A percentile compares a stretch with the other conserved stretches of the same genome.
These are phyloP conservation scores for Gossypium australe DNA, from an alignment of 345 rosid species.

Conservation along the genomic window DNA sequence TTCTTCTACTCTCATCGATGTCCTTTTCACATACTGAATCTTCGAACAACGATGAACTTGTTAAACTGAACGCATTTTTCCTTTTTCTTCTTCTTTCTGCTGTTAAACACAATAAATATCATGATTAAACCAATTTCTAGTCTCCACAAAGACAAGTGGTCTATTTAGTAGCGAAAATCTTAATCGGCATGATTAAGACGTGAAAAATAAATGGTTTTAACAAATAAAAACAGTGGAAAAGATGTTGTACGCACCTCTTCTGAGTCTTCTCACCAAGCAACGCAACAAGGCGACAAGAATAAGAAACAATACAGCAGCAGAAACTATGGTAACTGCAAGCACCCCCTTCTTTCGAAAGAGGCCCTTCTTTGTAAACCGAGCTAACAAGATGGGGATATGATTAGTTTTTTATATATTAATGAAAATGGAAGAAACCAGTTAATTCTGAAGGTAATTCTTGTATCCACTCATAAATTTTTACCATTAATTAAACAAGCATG, in stretches of 20 bases:
- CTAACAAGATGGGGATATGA: conserved; percentile 16
- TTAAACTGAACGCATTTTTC: conserved; percentile 9
- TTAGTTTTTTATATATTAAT: not conserved
- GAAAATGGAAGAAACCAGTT: not conserved
- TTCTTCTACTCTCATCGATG: conserved; percentile 26
- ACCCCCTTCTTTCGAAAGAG: conserved; percentile 24
- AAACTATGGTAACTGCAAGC: conserved; percentile 15
- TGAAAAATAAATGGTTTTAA: not conserved
- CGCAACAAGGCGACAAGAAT: not conserved
- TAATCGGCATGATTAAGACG: not conserved
- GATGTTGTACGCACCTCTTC: conserved; percentile 22
- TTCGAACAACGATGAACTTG: conserved; percentile 22
- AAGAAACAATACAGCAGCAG: conserved; percentile 17
- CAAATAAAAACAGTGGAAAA: conserved; percentile 1
- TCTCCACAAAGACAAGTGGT: not conserved
- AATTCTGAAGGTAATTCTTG: not conserved
- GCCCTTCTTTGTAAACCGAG: conserved; percentile 23
- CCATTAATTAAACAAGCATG: not conserved
- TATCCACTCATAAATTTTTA: not conserved
- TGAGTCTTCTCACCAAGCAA: conserved; percentile 26
- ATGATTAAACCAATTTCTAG: not conserved
- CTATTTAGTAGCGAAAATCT: not conserved
- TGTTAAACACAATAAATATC: not conserved
- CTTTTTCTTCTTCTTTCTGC: conserved; percentile 23
- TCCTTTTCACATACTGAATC: conserved; percentile 28